Conservation (phyloP, 441 rosid species). For the Euphorbia schlechtendalii region DNA sequence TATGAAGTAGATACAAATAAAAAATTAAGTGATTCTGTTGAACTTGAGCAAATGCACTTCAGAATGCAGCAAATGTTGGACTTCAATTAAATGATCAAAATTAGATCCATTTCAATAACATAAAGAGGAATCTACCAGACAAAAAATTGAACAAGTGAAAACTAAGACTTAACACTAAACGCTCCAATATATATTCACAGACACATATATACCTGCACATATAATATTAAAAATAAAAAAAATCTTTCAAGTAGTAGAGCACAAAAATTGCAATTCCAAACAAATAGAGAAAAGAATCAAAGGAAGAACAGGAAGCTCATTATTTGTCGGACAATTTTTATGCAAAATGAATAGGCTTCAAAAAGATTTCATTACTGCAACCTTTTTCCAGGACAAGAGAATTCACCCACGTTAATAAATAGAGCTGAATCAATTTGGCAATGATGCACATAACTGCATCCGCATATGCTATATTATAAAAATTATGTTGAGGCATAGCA, state of each 20-base stretch:
- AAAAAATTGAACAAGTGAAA: neutral
- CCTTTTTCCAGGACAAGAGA: neutral
- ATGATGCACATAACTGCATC: neutral
- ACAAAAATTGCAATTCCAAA: neutral
- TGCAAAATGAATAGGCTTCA: neutral
- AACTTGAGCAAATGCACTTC: neutral
- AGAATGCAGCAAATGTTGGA: neutral
- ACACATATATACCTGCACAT: neutral
- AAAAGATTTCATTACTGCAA: neutral
- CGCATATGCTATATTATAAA: neutral
- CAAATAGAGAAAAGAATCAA: too few relatives aligned
- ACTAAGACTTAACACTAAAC: neutral
- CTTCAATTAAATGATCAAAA: neutral
- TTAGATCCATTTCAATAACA: neutral
- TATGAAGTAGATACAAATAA: neutral
- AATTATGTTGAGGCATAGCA: neutral
- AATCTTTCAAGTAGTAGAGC: neutral
- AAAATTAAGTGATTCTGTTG: neutral
- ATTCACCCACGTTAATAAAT: constrained; percentile 1
- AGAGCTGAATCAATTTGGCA: neutral
- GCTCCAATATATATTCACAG: neutral
- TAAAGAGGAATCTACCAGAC: neutral
- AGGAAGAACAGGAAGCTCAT: neutral
- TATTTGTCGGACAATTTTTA: neutral
- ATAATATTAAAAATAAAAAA: too few relatives aligned